Evolutionary conservation across 192 early-diverging fungal species (phyloP).

Genomic region (Rhizophlyctis rosea): DNA sequence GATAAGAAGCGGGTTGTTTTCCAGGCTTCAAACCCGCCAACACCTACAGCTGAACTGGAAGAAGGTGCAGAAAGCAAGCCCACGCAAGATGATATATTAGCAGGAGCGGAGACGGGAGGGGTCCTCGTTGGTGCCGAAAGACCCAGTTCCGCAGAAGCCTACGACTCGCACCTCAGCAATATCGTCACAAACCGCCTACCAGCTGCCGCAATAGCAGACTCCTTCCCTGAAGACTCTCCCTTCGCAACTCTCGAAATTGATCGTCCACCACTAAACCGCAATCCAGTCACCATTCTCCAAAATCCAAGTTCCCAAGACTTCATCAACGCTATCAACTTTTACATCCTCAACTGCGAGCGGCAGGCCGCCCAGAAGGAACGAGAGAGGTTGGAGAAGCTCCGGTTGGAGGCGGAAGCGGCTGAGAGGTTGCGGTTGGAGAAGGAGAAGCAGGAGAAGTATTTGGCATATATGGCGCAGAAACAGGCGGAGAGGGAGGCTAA

Average conservation of each 20-base stretch:
- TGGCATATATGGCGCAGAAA: slow-evolving; percentile 27
- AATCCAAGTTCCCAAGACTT: slow-evolving; percentile 40
- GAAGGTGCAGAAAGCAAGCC: no score
- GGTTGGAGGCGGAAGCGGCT: slow-evolving; percentile 23
- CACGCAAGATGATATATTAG: no score
- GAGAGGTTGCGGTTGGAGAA: slow-evolving; percentile 28
- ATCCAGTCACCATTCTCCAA: slow-evolving; percentile 35
- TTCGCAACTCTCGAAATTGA: neutral
- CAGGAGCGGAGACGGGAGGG: no score
- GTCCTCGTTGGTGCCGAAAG: no score
- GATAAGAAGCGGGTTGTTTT: no score
- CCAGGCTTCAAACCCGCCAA: no score
- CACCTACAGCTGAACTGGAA: no score
- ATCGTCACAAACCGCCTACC: no score
- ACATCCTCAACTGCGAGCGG: slow-evolving; percentile 26
- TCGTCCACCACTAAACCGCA: slow-evolving; percentile 10
- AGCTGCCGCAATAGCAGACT: no score
- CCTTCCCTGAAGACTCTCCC: neutral
- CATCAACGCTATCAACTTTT: slow-evolving; percentile 38
- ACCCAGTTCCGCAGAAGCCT: no score
- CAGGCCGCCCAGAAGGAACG: slow-evolving; percentile 21
- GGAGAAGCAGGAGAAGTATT: slow-evolving; percentile 27
- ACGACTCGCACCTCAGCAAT: no score
- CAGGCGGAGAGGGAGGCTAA: slow-evolving; percentile 32
- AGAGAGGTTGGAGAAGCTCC: slow-evolving; percentile 33